phyloP scores from a whole-genome alignment of 805 yeast species.

The Candida tammaniensis region DNA sequence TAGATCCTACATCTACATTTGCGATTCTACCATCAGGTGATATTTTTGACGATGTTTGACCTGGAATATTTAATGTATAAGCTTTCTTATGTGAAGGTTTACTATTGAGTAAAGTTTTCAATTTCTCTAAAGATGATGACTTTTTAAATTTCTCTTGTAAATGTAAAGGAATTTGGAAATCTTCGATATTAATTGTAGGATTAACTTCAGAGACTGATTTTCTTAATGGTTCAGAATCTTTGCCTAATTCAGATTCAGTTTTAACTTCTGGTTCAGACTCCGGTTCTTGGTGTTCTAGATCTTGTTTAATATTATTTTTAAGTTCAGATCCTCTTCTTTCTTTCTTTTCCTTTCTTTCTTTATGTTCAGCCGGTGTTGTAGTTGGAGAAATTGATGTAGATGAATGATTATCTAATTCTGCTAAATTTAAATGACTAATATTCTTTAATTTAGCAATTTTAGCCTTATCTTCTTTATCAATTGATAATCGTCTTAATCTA shows the following conservation, averaged over 20 bases:
- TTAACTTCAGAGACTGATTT: conserved; percentile 6
- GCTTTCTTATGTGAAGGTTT: conserved; percentile 53
- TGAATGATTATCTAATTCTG: conserved; percentile 24
- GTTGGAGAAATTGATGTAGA: conserved; percentile 22
- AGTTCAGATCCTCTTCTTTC: neutral
- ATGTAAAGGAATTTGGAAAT: conserved; percentile 32
- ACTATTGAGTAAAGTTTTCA: conserved; percentile 32
- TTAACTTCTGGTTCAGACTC: neutral
- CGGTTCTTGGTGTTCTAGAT: neutral
- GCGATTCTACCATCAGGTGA: conserved; percentile 74
- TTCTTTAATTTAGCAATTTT: conserved; percentile 20
- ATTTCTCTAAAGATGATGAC: conserved; percentile 39
- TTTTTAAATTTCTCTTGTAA: conserved; percentile 36
- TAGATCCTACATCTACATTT: conserved; percentile 69
- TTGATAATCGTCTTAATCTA: conserved; percentile 3
- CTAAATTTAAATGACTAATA: conserved; percentile 39
- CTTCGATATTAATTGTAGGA: conserved; percentile 1
- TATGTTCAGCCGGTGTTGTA: conserved; percentile 1
- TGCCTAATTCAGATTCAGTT: too few species aligned
- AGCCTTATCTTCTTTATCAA: conserved; percentile 18
- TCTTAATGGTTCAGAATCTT: conserved; percentile 9
- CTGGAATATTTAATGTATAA: conserved; percentile 88
- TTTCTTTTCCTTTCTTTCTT: neutral
- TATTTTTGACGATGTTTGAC: conserved; percentile 76
- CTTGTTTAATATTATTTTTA: neutral